phyloP scores from a whole-genome alignment of 2,329 filamentous ascomycete genomes.

The Acephala macrosclerotiorum region DNA sequence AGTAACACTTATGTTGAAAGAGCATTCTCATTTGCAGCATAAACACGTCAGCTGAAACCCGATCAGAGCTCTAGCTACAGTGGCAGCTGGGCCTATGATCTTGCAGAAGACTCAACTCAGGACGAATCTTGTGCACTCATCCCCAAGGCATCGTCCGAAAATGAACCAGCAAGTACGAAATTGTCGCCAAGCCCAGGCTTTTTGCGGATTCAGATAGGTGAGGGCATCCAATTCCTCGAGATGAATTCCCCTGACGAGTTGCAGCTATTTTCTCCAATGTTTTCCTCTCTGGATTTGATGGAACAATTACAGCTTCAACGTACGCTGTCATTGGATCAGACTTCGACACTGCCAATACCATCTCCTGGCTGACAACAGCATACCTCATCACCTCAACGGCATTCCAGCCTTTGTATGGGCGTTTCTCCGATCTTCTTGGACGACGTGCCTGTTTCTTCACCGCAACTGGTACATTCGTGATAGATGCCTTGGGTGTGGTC shows the following conservation, averaged over 20 bases:
- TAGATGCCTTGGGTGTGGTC: conserved; percentile 69
- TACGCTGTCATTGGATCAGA: conserved; percentile 77
- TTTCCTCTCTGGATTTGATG: conserved; percentile 73
- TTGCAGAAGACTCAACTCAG: not conserved
- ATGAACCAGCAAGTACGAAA: not conserved
- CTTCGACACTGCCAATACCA: conserved; percentile 74
- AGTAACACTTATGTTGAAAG: no score
- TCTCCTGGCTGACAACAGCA: conserved; percentile 77
- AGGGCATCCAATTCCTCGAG: not conserved
- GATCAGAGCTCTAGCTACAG: no score
- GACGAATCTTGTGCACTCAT: not conserved
- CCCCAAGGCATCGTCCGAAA: not conserved
- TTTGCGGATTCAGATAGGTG: conserved; percentile 62
- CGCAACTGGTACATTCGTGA: conserved; percentile 66
- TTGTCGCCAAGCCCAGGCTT: conserved; percentile 50
- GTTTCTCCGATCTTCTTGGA: conserved; percentile 74
- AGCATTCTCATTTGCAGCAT: no score
- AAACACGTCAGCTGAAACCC: no score
- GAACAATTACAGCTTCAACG: conserved; percentile 76
- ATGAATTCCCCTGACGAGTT: not conserved
- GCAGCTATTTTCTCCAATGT: conserved; percentile 68
- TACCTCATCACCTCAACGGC: conserved; percentile 76
- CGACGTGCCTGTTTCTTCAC: conserved; percentile 69
- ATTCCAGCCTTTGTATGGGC: conserved; percentile 75
- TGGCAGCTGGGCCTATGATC: no score